Percentiles rank a stretch among this genome's conserved stretches.
phyloP scores from a whole-genome alignment of 176 grass and related monocot genomes.

The Themeda triandra region DNA sequence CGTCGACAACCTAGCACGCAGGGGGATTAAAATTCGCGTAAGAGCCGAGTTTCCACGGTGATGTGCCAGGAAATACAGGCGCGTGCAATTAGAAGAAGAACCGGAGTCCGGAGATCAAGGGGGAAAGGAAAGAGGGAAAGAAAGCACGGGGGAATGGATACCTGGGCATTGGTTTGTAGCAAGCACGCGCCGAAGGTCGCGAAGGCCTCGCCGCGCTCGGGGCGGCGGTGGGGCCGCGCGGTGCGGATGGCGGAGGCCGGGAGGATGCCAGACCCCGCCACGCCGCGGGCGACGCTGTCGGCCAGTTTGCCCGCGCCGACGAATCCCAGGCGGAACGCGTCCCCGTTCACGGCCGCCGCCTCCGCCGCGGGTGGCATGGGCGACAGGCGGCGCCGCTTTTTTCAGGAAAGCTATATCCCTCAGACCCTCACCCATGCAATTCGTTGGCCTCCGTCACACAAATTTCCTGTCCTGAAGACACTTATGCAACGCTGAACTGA shows the following conservation, averaged over 20 bases:
- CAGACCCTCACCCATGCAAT: too few species aligned
- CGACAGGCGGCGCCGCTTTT: slow-evolving; percentile 31
- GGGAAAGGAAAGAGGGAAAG: neutral
- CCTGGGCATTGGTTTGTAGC: slow-evolving; percentile 75
- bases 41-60: neutral
- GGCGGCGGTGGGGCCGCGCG: slow-evolving; percentile 54
- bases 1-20: slow-evolving; percentile 57
- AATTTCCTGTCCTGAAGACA: too few species aligned
- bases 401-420: too few species aligned
- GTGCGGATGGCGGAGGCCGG: slow-evolving; percentile 68
- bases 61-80: neutral
- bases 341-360: slow-evolving; percentile 1
- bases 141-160: neutral
- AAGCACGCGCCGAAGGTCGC: slow-evolving; percentile 60
- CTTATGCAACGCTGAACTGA: too few species aligned
- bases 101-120: too few species aligned
- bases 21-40: neutral
- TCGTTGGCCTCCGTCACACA: too few species aligned
- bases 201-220: slow-evolving; percentile 70
- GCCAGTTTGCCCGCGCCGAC: slow-evolving; percentile 85
- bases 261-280: slow-evolving; percentile 75
- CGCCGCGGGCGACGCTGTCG: slow-evolving; percentile 90
- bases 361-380: slow-evolving; percentile 18
- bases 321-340: slow-evolving; percentile 67
- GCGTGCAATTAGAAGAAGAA: neutral